A percentile compares a stretch with the other conserved stretches of the same genome.
These are phyloP conservation scores for Lentithecium fluviatile DNA, from an alignment of 495 filamentous ascomycete genomes.

Conservation along the genomic window DNA sequence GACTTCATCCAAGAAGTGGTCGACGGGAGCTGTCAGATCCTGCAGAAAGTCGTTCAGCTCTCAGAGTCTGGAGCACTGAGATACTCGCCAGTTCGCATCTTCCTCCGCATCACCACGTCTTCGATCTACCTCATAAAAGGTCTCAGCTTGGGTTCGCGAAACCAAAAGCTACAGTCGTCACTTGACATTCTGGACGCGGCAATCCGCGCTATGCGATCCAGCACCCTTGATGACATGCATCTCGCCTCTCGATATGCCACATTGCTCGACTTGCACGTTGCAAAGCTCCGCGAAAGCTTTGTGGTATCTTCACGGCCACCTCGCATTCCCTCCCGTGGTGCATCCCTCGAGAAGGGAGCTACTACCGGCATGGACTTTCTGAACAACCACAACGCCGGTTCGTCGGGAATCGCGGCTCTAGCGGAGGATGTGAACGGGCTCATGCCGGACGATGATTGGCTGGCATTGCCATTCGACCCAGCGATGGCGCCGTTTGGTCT, in stretches of 20 bases:
- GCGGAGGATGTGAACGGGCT: conserved; percentile 30
- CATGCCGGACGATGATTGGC: conserved; percentile 52
- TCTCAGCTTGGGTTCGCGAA: conserved; percentile 52
- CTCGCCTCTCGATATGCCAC: conserved; percentile 54
- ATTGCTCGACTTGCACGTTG: conserved; percentile 46
- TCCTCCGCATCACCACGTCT: conserved; percentile 53
- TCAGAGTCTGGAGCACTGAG: conserved; percentile 39
- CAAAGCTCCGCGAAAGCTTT: conserved; percentile 31
- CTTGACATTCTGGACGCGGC: conserved; percentile 51
- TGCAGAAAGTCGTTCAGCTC: conserved; percentile 48
- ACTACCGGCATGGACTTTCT: conserved; percentile 32
- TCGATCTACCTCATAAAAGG: conserved; percentile 57
- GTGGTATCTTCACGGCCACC: conserved; percentile 34
- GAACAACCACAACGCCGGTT: conserved; percentile 34
- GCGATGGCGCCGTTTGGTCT: conserved; percentile 56
- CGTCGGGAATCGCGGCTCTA: conserved; percentile 30
- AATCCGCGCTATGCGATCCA: conserved; percentile 51
- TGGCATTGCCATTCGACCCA: conserved; percentile 53
- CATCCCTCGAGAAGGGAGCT: conserved; percentile 19
- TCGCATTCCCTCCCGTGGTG: conserved; percentile 13
- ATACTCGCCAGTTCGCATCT: conserved; percentile 55
- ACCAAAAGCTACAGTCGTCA: conserved; percentile 50
- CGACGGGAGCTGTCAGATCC: conserved; percentile 54
- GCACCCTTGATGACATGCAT: conserved; percentile 55
- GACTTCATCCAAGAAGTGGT: conserved; percentile 59